A percentile compares a stretch with the other conserved stretches of the same genome.
phyloP scores from a whole-genome alignment of 805 yeast genomes.

The Pichia paraexigua region DNA sequence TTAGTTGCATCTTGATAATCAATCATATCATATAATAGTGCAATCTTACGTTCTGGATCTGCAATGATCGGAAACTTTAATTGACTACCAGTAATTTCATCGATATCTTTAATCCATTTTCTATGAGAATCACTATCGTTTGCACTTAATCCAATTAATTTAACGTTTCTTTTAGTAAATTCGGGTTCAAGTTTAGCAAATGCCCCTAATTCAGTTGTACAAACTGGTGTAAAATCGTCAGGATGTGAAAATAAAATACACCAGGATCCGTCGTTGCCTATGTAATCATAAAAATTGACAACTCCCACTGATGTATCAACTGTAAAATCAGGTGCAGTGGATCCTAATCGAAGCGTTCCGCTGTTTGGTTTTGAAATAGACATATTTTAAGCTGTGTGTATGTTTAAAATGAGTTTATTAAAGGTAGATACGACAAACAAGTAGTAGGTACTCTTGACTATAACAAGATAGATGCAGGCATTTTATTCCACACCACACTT shows the following conservation, averaged over 20 bases:
- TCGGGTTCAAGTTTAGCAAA: slow-evolving; percentile 66
- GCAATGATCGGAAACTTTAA: slow-evolving; percentile 63
- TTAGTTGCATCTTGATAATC: slow-evolving; percentile 63
- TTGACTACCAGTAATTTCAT: slow-evolving; percentile 53
- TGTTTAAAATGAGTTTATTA: no score
- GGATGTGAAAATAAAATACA: slow-evolving; percentile 66
- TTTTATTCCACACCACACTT: background rate
- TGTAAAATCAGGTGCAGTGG: slow-evolving; percentile 61
- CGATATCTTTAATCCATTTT: slow-evolving; percentile 65
- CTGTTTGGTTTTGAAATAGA: slow-evolving; percentile 34
- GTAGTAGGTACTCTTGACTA: no score
- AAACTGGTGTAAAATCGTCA: slow-evolving; percentile 72
- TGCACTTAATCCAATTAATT: slow-evolving; percentile 61
- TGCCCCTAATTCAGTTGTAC: slow-evolving; percentile 74
- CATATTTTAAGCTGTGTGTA: slow-evolving; percentile 24
- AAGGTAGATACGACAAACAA: background rate
- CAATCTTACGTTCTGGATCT: slow-evolving; percentile 54
- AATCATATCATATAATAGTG: slow-evolving; percentile 59
- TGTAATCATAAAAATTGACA: slow-evolving; percentile 54
- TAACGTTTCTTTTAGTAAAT: slow-evolving; percentile 55
- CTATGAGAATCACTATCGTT: slow-evolving; percentile 54
- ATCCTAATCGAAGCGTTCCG: slow-evolving; percentile 42
- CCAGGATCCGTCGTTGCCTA: slow-evolving; percentile 46
- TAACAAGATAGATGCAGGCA: no score
- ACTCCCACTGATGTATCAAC: slow-evolving; percentile 58